Conservation (phyloP, 2,329 filamentous ascomycete species). For the Alternaria atra region DNA sequence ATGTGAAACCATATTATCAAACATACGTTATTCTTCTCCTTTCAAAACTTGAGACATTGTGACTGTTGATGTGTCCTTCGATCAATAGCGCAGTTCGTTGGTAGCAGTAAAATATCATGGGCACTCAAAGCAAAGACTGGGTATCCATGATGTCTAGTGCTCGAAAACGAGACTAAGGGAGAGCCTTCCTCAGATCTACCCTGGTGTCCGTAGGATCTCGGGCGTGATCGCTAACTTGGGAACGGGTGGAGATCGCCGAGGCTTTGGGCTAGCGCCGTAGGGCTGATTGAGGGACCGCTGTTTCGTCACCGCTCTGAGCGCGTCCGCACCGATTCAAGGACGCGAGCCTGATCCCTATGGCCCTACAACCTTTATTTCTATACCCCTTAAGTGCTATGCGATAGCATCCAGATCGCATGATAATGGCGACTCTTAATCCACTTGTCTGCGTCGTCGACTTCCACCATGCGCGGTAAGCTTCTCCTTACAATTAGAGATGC, state of each 20-base stretch:
- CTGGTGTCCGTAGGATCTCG: background rate
- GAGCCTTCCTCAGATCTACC: background rate
- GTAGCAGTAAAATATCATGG: background rate
- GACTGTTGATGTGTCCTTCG: background rate
- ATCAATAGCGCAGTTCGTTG: background rate
- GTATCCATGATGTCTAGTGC: background rate
- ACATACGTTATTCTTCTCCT: conserved; percentile 12
- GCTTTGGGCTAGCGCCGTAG: conserved; percentile 24
- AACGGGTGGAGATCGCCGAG: conserved; percentile 12
- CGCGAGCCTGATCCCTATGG: conserved; percentile 24
- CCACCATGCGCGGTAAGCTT: conserved; percentile 58
- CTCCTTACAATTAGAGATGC: conserved; percentile 7
- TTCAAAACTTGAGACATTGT: background rate
- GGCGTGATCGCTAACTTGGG: background rate
- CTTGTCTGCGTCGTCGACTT: conserved; percentile 63
- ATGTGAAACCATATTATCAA: conserved; percentile 22
- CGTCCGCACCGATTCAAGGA: conserved; percentile 28
- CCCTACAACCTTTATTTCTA: conserved; percentile 3
- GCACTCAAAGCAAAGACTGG: background rate
- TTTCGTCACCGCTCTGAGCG: conserved; percentile 37
- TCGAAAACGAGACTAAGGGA: background rate
- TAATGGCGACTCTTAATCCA: conserved; percentile 52
- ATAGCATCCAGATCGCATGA: conserved; percentile 21
- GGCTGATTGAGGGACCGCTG: conserved; percentile 26
- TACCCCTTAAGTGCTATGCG: conserved; percentile 4